phyloP scores from a whole-genome alignment of 441 rosid species.

The Metrosideros polymorpha region DNA sequence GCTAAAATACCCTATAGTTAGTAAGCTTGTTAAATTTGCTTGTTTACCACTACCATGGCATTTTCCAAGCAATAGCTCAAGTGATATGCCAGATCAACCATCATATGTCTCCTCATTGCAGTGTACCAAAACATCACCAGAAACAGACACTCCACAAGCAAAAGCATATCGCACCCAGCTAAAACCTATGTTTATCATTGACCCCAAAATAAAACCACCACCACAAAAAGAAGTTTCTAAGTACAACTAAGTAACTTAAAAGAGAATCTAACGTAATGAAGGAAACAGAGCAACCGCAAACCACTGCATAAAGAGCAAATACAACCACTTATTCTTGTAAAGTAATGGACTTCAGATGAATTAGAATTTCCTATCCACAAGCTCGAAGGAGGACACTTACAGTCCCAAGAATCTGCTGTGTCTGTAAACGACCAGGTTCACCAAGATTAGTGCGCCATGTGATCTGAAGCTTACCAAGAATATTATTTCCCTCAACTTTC shows the following conservation, averaged over 20 bases:
- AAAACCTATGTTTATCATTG: not conserved
- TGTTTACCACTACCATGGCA: not conserved
- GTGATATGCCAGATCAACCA: not conserved
- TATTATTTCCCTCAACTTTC: constrained; percentile 55
- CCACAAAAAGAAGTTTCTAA: not conserved
- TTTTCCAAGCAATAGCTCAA: not conserved
- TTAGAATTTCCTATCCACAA: not conserved
- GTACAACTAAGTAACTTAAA: not conserved
- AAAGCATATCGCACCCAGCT: not conserved
- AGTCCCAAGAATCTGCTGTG: constrained; percentile 90
- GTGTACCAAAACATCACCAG: not conserved
- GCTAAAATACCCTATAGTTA: not conserved
- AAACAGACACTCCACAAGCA: not conserved
- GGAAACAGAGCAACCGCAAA: not conserved
- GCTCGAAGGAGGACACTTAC: constrained; percentile 33
- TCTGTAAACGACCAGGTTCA: constrained; percentile 96
- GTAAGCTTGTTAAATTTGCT: not conserved
- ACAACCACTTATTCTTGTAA: not conserved
- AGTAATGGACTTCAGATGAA: not conserved
- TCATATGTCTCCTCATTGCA: not conserved
- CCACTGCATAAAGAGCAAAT: not conserved
- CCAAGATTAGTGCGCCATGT: constrained; percentile 97
- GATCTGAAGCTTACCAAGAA: constrained; percentile 94
- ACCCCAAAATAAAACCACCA: not conserved
- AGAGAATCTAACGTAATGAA: not conserved